These are phyloP conservation scores for Nowakowskiella sp. DNA, from an alignment of 192 early-diverging fungal species.

Conservation along the genomic window DNA sequence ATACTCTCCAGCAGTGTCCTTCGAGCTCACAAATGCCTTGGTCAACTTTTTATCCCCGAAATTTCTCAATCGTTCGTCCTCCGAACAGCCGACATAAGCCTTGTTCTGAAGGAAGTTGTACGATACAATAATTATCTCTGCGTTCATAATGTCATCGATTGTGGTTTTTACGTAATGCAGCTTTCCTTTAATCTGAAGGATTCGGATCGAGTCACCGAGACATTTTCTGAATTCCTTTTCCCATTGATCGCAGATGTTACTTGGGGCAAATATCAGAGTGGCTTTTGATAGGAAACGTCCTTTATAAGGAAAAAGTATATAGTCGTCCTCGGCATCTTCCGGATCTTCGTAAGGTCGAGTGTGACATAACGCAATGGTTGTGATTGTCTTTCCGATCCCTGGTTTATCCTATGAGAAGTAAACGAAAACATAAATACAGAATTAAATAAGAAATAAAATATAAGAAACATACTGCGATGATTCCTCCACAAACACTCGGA, in stretches of 20 bases:
- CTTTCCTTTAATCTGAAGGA: constrained; percentile 15
- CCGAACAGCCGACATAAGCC: background rate
- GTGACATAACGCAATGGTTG: constrained; percentile 14
- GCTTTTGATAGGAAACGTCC: background rate
- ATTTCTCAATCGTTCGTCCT: too few species aligned
- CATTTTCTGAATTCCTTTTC: constrained; percentile 14
- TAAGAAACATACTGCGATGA: constrained; percentile 17
- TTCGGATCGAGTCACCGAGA: constrained; percentile 5
- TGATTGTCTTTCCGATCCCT: constrained; percentile 20
- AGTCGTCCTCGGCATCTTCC: constrained; percentile 1
- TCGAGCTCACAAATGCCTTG: constrained; percentile 3
- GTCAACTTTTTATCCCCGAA: too few species aligned
- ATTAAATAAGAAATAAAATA: too few species aligned
- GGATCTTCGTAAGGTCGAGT: constrained; percentile 1
- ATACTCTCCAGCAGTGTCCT: background rate
- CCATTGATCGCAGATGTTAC: too few species aligned
- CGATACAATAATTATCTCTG: constrained; percentile 8
- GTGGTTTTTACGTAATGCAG: background rate
- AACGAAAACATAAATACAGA: too few species aligned
- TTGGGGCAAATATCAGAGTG: constrained; percentile 10
- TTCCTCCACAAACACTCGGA: constrained; percentile 5
- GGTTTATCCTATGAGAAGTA: constrained; percentile 18
- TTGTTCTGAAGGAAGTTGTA: constrained; percentile 15
- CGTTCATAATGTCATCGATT: constrained; percentile 1
- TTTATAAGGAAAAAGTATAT: constrained; percentile 5